These are phyloP conservation scores for Phytophthora idaei DNA, from an alignment of 352 stramenopile genomes.

Conservation along the genomic window DNA sequence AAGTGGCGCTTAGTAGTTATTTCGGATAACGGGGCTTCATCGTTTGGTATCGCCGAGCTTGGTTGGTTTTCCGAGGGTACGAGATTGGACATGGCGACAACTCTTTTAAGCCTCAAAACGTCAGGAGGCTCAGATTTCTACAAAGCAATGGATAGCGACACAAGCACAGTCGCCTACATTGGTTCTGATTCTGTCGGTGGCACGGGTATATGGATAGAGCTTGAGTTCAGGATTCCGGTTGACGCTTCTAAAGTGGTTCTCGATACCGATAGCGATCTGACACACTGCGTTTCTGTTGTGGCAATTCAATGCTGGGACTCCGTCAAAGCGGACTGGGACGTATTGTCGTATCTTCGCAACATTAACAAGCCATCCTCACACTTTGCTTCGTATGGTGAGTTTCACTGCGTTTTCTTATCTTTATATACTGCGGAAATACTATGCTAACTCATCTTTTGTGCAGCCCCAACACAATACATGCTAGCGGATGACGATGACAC, in stretches of 20 bases:
- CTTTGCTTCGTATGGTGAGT: conserved; percentile 36
- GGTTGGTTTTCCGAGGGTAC: conserved; percentile 35
- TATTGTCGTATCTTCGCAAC: conserved; percentile 30
- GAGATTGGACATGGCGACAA: conserved; percentile 22
- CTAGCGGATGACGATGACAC: conserved; percentile 36
- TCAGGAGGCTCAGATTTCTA: conserved; percentile 30
- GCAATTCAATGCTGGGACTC: conserved; percentile 39
- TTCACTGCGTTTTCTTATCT: not conserved
- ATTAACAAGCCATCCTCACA: conserved; percentile 25
- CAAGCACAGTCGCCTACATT: conserved; percentile 27
- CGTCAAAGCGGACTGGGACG: conserved; percentile 11
- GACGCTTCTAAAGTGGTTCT: conserved; percentile 39
- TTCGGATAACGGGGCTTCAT: conserved; percentile 14
- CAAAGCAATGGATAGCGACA: conserved; percentile 32
- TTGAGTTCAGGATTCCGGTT: conserved; percentile 29
- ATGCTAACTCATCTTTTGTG: conserved; percentile 5
- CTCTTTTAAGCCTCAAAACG: conserved; percentile 4
- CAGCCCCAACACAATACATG: conserved; percentile 23
- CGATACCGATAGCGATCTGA: conserved; percentile 19
- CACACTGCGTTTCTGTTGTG: conserved; percentile 24
- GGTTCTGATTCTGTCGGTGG: conserved; percentile 3
- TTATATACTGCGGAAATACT: not conserved
- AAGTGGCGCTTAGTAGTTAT: conserved; percentile 34
- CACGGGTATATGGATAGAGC: conserved; percentile 34
- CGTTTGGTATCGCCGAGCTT: conserved; percentile 37